Percentiles rank a stretch among this genome's conserved stretches.
Evolutionary conservation across 2,329 filamentous ascomycete species (phyloP).

Genomic region (Fusarium falciforme): DNA sequence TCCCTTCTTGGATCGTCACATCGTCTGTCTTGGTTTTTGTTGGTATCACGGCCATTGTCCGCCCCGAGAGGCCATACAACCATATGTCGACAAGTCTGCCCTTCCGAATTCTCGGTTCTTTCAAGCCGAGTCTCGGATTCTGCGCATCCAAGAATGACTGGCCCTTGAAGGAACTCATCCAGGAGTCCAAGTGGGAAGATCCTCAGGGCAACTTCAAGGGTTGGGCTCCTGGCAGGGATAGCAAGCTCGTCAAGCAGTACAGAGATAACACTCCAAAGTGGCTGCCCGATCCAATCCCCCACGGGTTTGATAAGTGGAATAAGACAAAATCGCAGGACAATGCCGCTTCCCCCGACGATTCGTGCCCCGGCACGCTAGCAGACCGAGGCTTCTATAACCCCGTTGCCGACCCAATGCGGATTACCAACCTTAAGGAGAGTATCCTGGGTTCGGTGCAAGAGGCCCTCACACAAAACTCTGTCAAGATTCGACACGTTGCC

Average conservation of each 20-base stretch:
- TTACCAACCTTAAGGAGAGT: constrained; percentile 51
- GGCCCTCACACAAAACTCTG: constrained; percentile 36
- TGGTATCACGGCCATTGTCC: constrained; percentile 32
- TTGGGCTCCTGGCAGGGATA: constrained; percentile 47
- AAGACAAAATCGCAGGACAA: constrained; percentile 29
- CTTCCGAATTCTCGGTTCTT: constrained; percentile 39
- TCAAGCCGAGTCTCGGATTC: constrained; percentile 33
- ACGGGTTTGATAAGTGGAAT: constrained; percentile 46
- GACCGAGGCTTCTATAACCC: constrained; percentile 49
- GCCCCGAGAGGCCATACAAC: constrained; percentile 44
- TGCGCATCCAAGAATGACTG: constrained; percentile 41
- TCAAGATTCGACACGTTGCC: constrained; percentile 57
- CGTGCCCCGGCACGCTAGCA: constrained; percentile 22
- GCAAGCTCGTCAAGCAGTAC: constrained; percentile 38
- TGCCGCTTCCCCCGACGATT: constrained; percentile 39
- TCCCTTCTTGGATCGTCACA: constrained; percentile 26
- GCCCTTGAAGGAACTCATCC: constrained; percentile 44
- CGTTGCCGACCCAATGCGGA: constrained; percentile 52
- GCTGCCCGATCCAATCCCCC: constrained; percentile 41
- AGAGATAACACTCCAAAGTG: constrained; percentile 41
- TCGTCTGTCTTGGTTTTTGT: constrained; percentile 32
- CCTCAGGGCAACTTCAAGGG: constrained; percentile 47
- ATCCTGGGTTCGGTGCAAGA: constrained; percentile 44
- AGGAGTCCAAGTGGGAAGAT: constrained; percentile 38
- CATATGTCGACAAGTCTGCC: constrained; percentile 48